These are phyloP conservation scores for Kuraishia borneana DNA, from an alignment of 805 yeast genomes.

Conservation along the genomic window DNA sequence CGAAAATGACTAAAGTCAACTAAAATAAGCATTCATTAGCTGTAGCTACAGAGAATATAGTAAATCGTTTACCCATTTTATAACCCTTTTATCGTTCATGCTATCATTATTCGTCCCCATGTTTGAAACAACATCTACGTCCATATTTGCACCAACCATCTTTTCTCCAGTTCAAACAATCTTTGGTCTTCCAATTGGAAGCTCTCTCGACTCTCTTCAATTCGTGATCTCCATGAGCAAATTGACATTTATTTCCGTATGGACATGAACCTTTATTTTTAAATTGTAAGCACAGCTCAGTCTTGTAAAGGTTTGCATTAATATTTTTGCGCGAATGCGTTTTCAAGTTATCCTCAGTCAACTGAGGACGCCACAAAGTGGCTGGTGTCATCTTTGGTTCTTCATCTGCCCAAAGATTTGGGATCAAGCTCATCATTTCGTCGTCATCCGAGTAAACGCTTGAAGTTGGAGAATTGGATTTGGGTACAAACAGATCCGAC, in stretches of 20 bases:
- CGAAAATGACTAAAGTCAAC: constrained; percentile 1
- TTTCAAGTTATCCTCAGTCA: constrained; percentile 27
- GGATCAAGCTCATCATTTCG: constrained; percentile 14
- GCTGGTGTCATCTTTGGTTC: neutral
- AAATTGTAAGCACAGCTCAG: constrained; percentile 79
- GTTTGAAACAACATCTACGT: constrained; percentile 85
- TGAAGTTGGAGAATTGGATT: neutral
- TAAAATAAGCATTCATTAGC: no score
- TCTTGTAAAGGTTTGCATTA: constrained; percentile 64
- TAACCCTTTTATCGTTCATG: no score
- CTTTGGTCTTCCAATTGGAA: constrained; percentile 82
- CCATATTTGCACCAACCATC: constrained; percentile 82
- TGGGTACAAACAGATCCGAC: neutral
- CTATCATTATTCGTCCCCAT: constrained; percentile 33
- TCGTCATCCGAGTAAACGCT: constrained; percentile 2
- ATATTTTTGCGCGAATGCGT: constrained; percentile 4
- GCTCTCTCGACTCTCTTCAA: constrained; percentile 63
- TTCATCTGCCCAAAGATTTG: constrained; percentile 14
- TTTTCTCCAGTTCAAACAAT: constrained; percentile 81
- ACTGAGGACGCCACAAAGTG: constrained; percentile 6
- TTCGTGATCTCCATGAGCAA: constrained; percentile 83
- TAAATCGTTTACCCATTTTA: no score
- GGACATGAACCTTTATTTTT: constrained; percentile 67
- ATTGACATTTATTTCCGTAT: constrained; percentile 85
- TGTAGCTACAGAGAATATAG: no score